phyloP scores from a whole-genome alignment of 2,329 filamentous ascomycete species.

The Ceratocystis colombiana region DNA sequence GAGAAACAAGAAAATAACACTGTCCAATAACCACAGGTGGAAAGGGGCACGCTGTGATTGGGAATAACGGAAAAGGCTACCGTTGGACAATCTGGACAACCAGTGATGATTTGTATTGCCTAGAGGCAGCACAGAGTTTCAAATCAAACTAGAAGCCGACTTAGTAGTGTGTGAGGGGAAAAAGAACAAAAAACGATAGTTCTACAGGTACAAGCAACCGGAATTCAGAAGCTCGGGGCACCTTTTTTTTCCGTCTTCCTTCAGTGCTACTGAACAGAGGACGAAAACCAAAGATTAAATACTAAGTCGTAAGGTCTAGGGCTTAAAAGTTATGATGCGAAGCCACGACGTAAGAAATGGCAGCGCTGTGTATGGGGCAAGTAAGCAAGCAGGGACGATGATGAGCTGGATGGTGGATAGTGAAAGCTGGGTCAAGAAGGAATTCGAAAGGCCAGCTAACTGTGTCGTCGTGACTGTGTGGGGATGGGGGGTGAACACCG shows the following conservation, averaged over 20 bases:
- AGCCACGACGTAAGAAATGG: constrained; percentile 13
- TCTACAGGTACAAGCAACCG: constrained; percentile 10
- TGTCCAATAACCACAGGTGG: background rate
- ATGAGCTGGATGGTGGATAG: background rate
- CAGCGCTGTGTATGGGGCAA: constrained; percentile 4
- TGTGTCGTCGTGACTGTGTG: constrained; percentile 17
- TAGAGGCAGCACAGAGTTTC: background rate
- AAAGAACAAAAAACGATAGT: background rate
- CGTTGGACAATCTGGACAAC: background rate
- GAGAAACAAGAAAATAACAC: constrained; percentile 9
- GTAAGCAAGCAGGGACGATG: background rate
- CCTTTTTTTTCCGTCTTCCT: background rate
- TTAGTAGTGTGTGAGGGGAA: constrained; percentile 7
- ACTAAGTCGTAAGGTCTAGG: constrained; percentile 23
- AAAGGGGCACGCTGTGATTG: background rate
- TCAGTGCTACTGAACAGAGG: background rate
- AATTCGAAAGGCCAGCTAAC: constrained; percentile 13
- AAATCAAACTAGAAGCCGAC: background rate
- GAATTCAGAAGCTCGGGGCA: constrained; percentile 7
- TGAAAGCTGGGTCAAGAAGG: constrained; percentile 3
- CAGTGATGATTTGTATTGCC: constrained; percentile 2
- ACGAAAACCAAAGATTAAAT: constrained; percentile 21
- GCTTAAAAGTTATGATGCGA: constrained; percentile 18
- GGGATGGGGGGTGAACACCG: background rate
- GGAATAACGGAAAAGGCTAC: background rate